A percentile compares a stretch with the other conserved stretches of the same genome.
phyloP scores from a whole-genome alignment of 805 yeast genomes.

The Pichia manshurica region DNA sequence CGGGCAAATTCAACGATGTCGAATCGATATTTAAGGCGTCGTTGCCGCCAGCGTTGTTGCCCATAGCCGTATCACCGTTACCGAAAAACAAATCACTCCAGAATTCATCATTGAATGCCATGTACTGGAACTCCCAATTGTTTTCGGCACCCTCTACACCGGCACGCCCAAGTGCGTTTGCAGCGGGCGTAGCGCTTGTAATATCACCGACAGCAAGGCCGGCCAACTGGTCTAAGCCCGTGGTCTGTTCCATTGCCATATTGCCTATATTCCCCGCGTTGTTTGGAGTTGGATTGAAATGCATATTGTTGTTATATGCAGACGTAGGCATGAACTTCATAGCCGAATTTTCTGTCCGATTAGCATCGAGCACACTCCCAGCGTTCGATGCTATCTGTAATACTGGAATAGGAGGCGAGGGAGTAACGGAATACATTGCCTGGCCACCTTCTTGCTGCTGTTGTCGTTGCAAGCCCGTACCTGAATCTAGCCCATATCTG shows the following conservation, averaged over 20 bases:
- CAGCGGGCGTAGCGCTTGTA: no score
- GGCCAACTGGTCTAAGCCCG: no score
- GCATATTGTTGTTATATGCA: background rate
- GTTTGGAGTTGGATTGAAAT: background rate
- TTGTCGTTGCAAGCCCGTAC: no score
- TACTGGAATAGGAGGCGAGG: conserved; percentile 6
- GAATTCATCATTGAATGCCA: conserved; percentile 61
- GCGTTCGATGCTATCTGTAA: background rate
- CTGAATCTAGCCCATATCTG: background rate
- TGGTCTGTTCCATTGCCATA: no score
- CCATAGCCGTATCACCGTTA: background rate
- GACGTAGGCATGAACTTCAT: background rate
- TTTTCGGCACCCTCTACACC: background rate
- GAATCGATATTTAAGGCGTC: no score
- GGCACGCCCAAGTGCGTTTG: no score
- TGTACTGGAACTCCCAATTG: conserved; percentile 42
- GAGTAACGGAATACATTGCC: background rate
- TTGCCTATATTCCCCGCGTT: background rate
- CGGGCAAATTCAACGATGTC: no score
- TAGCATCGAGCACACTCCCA: background rate
- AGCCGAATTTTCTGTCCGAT: background rate
- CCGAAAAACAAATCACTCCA: conserved; percentile 53
- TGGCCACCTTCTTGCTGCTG: background rate
- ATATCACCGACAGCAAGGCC: no score
- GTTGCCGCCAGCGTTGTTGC: background rate